A percentile compares a stretch with the other conserved stretches of the same genome.
Conservation (phyloP, 345 rosid genomes). For the Jatropha curcas region DNA sequence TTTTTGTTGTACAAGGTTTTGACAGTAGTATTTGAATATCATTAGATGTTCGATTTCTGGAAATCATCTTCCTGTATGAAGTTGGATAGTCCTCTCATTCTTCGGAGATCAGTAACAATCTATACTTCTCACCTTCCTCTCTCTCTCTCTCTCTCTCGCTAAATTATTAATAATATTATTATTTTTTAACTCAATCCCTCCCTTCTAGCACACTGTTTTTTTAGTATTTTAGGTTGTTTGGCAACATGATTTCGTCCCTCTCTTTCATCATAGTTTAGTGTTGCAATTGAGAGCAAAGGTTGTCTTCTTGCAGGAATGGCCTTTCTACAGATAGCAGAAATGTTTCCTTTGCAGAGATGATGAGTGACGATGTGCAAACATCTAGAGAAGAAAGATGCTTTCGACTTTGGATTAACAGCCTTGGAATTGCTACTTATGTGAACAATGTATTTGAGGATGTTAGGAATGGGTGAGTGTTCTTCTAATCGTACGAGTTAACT, state of each 20-base stretch:
- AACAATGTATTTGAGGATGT: slow-evolving; percentile 92
- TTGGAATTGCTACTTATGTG: slow-evolving; percentile 70
- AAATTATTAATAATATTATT: too few species aligned
- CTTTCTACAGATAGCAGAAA: slow-evolving; percentile 63
- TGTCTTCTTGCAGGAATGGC: slow-evolving; percentile 71
- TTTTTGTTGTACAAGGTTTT: not conserved
- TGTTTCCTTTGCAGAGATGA: slow-evolving; percentile 85
- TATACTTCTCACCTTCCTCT: not conserved
- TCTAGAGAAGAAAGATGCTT: slow-evolving; percentile 91
- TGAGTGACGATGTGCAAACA: slow-evolving; percentile 78
- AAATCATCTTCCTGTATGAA: not conserved
- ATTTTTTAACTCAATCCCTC: not conserved
- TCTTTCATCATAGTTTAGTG: not conserved
- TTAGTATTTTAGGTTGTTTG: not conserved
- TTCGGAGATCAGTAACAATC: not conserved
- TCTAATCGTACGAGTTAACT: not conserved
- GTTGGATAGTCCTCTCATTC: not conserved
- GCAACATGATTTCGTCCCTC: not conserved
- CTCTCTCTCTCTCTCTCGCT: not conserved
- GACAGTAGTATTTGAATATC: not conserved
- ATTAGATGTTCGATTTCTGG: not conserved
- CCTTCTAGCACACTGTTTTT: not conserved
- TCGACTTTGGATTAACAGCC: slow-evolving; percentile 90
- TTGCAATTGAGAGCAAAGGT: slow-evolving; percentile 8
- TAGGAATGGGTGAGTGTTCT: slow-evolving; percentile 66